Percentiles rank a stretch among this genome's conserved stretches.
Conservation (phyloP, 179 eudicot genomes). For the Amaranthus tricolor region DNA sequence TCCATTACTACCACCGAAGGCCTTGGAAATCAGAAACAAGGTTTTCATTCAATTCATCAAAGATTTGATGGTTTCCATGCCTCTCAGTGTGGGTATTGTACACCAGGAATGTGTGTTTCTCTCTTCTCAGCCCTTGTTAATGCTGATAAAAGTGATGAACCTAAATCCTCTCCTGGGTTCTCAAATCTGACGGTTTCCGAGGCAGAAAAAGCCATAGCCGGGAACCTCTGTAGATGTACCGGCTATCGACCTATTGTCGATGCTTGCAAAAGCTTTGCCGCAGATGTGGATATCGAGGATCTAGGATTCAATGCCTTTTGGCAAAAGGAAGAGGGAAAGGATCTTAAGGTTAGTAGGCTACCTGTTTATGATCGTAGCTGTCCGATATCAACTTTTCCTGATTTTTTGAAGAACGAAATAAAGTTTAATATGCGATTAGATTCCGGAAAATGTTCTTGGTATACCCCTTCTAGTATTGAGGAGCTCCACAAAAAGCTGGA, state of each 20-base stretch:
- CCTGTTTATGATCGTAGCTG: conserved; percentile 50
- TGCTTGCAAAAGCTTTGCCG: conserved; percentile 90
- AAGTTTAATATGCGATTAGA: conserved; percentile 36
- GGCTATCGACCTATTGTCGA: conserved; percentile 93
- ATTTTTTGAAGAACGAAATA: conserved; percentile 52
- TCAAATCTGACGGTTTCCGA: conserved; percentile 69
- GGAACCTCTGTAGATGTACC: conserved; percentile 93
- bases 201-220: conserved; percentile 73
- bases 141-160: conserved; percentile 53
- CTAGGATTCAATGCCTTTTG: conserved; percentile 81
- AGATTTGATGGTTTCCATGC: conserved; percentile 94
- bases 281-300: conserved; percentile 90
- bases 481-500: conserved; percentile 56
- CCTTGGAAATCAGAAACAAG: conserved; percentile 79
- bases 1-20: conserved; percentile 92
- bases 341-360: conserved; percentile 35
- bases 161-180: conserved; percentile 50
- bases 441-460: conserved; percentile 57
- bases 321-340: conserved; percentile 54
- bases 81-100: conserved; percentile 94
- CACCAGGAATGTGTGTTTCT: conserved; percentile 94
- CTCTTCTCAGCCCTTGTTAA: conserved; percentile 76
- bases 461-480: conserved; percentile 51
- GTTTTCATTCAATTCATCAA: conserved; percentile 89
- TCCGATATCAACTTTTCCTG: conserved; percentile 51